Evolutionary conservation across 192 early-diverging fungal species (phyloP).

Genomic region (Dissophora ornata): DNA sequence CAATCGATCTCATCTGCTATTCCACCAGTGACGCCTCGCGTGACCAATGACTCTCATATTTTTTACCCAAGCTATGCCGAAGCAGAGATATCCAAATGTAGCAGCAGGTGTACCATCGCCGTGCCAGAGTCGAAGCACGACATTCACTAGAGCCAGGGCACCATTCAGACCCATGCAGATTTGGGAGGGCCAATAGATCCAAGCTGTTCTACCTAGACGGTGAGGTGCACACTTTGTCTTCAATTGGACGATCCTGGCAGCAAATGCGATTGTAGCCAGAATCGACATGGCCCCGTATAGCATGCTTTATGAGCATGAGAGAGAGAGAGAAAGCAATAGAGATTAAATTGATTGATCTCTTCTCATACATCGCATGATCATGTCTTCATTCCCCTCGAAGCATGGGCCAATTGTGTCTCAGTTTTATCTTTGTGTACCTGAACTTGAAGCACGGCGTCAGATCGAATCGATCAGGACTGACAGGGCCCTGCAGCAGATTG

Average conservation of each 20-base stretch:
- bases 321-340: not conserved
- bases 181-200: constrained; percentile 39
- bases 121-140: not conserved
- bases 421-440: constrained; percentile 11
- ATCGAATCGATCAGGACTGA: constrained; percentile 29
- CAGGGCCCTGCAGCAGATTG: constrained; percentile 16
- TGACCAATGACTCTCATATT: not conserved
- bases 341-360: not conserved
- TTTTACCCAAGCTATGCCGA: constrained; percentile 32
- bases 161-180: constrained; percentile 1
- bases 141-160: not conserved
- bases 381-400: too few species aligned
- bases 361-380: too few species aligned
- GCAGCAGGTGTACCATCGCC: not conserved
- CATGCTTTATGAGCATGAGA: not conserved
- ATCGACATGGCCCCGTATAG: constrained; percentile 1
- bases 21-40: too few species aligned
- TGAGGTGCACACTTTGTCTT: constrained; percentile 7
- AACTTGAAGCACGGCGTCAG: constrained; percentile 35
- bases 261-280: not conserved
- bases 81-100: constrained; percentile 11
- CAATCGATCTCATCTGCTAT: too few species aligned
- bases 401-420: too few species aligned
- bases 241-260: constrained; percentile 11
- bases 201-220: constrained; percentile 22